Conservation (phyloP, 1,284 basidiomycete genomes). For the Pseudozyma thailandica region DNA sequence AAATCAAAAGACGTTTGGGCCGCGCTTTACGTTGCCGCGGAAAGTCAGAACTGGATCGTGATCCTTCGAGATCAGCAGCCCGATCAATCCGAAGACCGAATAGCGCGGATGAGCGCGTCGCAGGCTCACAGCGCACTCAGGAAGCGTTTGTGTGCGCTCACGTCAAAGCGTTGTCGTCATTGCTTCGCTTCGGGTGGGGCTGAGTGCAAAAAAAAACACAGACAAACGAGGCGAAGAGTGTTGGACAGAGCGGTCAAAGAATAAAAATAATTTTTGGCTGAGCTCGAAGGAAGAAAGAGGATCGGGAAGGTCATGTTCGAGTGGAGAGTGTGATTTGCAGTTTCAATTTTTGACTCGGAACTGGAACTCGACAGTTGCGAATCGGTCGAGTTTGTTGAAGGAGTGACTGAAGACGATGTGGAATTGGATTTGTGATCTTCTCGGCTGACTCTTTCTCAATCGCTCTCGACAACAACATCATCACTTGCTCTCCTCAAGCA, state of each 20-base stretch:
- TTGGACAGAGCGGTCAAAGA: neutral
- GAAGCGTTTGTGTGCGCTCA: neutral
- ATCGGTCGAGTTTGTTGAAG: conserved; percentile 6
- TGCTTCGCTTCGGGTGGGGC: neutral
- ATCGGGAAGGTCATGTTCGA: neutral
- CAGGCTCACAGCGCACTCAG: neutral
- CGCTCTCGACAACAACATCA: neutral
- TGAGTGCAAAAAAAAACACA: neutral
- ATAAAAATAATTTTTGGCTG: neutral
- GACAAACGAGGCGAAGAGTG: neutral
- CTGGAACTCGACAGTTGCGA: neutral
- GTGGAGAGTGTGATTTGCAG: neutral
- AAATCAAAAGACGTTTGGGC: neutral
- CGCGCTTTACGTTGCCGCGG: conserved; percentile 1
- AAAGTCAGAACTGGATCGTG: neutral
- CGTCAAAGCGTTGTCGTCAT: neutral
- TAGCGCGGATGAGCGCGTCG: neutral
- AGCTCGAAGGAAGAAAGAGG: neutral
- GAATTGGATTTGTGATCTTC: conserved; percentile 1
- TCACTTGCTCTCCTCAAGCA: neutral
- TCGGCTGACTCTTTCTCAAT: neutral
- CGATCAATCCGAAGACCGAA: neutral
- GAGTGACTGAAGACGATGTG: neutral
- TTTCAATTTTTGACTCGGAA: neutral
- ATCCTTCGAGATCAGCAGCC: neutral